A percentile compares a stretch with the other conserved stretches of the same genome.
Conservation (phyloP, 257 asterid species). For the Apocynum venetum region DNA sequence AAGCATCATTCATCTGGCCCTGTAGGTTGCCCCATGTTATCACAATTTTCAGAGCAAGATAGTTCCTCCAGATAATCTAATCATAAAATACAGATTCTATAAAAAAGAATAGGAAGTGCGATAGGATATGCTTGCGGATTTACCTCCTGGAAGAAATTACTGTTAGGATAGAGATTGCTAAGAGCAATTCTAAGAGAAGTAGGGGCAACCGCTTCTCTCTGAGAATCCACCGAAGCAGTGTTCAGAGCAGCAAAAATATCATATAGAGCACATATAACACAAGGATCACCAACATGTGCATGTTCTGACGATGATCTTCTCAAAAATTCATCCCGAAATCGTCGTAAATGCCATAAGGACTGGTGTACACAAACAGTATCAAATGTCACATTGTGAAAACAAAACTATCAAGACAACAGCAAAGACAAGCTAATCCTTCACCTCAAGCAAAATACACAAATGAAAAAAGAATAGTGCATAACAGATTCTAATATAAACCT, state of each 20-base stretch:
- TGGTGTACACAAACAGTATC: constrained; percentile 22
- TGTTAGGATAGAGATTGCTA: constrained; percentile 85
- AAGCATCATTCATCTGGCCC: constrained; percentile 99
- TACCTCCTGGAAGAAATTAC: constrained; percentile 96
- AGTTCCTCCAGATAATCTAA: constrained; percentile 4
- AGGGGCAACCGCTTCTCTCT: constrained; percentile 78
- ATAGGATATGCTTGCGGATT: constrained; percentile 13
- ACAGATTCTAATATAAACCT: constrained; percentile 49
- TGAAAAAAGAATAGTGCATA: neutral
- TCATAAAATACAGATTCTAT: neutral
- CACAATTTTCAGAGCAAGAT: constrained; percentile 6
- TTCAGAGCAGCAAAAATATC: constrained; percentile 75
- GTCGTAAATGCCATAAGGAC: constrained; percentile 92
- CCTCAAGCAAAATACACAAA: constrained; percentile 7
- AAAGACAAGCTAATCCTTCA: neutral
- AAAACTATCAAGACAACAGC: constrained; percentile 16
- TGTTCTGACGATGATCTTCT: constrained; percentile 62
- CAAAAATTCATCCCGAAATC: constrained; percentile 82
- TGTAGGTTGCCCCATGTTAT: constrained; percentile 35
- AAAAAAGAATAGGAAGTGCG: constrained; percentile 5
- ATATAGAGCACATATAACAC: constrained; percentile 80
- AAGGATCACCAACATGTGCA: constrained; percentile 89
- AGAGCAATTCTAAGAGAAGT: constrained; percentile 84
- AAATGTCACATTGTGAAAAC: constrained; percentile 13
- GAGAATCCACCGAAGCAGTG: constrained; percentile 44